Evolutionary conservation across 2,329 filamentous ascomycete genomes (phyloP).

Genomic region (Cryphonectria carpinicola): DNA sequence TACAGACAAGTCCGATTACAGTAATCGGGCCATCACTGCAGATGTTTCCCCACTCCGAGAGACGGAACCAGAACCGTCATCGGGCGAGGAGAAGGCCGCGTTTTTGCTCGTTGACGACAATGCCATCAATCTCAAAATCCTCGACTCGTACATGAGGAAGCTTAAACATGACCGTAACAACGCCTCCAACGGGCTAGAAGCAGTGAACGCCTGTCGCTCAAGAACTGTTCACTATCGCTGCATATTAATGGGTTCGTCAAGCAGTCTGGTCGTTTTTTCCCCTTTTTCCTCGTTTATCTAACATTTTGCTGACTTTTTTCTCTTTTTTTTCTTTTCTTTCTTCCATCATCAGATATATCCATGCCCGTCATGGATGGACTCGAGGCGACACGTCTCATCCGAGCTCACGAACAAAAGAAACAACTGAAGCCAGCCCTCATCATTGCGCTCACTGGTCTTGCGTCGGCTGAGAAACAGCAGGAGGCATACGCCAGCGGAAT

Average conservation of each 20-base stretch:
- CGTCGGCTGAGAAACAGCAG: conserved; percentile 46
- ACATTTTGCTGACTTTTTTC: neutral
- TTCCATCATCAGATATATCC: conserved; percentile 32
- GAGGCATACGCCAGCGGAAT: conserved; percentile 51
- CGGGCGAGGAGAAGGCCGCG: neutral
- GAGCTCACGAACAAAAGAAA: conserved; percentile 33
- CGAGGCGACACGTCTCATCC: conserved; percentile 36
- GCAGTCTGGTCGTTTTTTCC: no score
- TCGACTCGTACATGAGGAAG: conserved; percentile 43
- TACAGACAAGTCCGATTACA: neutral
- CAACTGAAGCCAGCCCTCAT: conserved; percentile 42
- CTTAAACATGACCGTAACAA: conserved; percentile 44
- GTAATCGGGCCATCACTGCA: neutral
- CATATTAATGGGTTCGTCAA: conserved; percentile 50
- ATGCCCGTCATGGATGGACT: conserved; percentile 41
- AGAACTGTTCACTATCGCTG: conserved; percentile 43
- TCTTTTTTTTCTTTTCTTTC: no score
- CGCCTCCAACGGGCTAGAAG: conserved; percentile 52
- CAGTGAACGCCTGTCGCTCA: conserved; percentile 47
- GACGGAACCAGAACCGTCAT: no score
- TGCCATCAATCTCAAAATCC: conserved; percentile 44
- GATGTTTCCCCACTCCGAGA: neutral
- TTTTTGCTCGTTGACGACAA: conserved; percentile 48
- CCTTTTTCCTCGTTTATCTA: neutral
- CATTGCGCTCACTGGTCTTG: conserved; percentile 52